These are phyloP conservation scores for Aspergillus intermedius DNA, from an alignment of 2,329 filamentous ascomycete genomes.

Conservation along the genomic window DNA sequence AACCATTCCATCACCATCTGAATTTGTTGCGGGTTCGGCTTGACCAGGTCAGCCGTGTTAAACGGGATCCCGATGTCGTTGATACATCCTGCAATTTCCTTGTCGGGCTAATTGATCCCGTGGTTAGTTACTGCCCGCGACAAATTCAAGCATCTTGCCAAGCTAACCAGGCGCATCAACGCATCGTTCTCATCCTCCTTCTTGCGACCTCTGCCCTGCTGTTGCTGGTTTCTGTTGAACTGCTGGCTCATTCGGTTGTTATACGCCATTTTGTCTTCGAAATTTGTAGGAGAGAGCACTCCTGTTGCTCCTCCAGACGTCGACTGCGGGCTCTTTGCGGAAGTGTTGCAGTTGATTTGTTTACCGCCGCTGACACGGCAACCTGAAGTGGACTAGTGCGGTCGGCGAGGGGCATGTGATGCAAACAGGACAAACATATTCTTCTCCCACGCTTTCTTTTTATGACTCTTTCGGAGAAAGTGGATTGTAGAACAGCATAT, in stretches of 20 bases:
- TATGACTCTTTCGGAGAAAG: conserved; percentile 18
- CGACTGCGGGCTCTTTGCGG: not conserved
- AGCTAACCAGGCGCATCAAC: conserved; percentile 50
- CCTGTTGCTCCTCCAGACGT: not conserved
- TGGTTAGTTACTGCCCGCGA: conserved; percentile 2
- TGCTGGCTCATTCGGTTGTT: conserved; percentile 49
- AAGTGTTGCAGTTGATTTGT: conserved; percentile 25
- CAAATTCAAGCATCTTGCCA: not conserved
- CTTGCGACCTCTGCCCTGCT: conserved; percentile 43
- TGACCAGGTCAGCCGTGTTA: conserved; percentile 76
- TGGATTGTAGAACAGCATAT: not conserved
- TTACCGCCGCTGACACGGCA: conserved; percentile 25
- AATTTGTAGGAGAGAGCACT: not conserved
- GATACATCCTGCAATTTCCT: conserved; percentile 93
- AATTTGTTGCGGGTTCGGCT: conserved; percentile 88
- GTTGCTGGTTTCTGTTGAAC: conserved; percentile 42
- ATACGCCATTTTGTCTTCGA: conserved; percentile 39
- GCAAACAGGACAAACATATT: conserved; percentile 34
- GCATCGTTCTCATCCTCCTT: conserved; percentile 54
- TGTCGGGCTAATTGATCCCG: conserved; percentile 45
- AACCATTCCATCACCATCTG: conserved; percentile 99
- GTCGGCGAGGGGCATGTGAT: conserved; percentile 21
- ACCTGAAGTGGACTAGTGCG: conserved; percentile 25
- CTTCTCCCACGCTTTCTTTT: conserved; percentile 12
- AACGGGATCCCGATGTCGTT: conserved; percentile 93